Base-by-base conservation (phyloP, 495 filamentous ascomycete species). In the Haplographium delicatum region DNA sequence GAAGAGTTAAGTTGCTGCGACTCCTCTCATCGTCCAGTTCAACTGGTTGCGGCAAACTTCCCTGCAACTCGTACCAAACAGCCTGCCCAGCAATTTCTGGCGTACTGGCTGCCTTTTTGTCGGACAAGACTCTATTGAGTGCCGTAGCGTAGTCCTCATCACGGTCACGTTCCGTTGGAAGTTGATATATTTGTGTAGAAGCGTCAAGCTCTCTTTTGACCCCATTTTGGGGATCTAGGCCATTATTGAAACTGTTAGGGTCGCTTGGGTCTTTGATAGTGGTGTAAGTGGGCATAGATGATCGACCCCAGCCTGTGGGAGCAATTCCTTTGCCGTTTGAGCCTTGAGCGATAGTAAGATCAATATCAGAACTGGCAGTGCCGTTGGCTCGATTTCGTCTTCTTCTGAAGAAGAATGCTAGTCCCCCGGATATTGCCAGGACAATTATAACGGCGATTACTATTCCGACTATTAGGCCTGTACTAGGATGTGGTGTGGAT, bases 341-440 rank as follows among this genome's bases (percentile, higher is more conserved):
- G 20, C 38, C 30, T 15, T 44, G 8, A 1, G 41, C 2, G 4
- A 28, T 8, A 2, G 50, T 46, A 9, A 61, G 50, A 15, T 34
- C 40, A 15, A 65, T 63, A 23, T 53, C 46, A 19, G 65, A 33
- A 11, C 52, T 44, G 18, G 42, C 26, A 16, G 37, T 51, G 15
- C 20, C 49, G 20, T 20, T 27, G 10, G 53, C 38, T 2, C 59
- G 47, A 30, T 54, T 54, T n/a, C 50, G 56, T 23, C 58, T 34
- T 5, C 16, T 35, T 19, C 8, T 28, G 25, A 48, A 22, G 25
- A 31, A 26, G 13, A 20, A 42, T 1, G 20, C 24, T 1, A 37
- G 4, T 28, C 20, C 37, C 1, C 27, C 10, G 28, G 35, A 20
- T 6, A 49, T 24, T 5, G 38, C 39, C 2, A 43, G 19, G 11